Evolutionary conservation across 176 grass and related monocot genomes (phyloP).

Genomic region (Paspalum notatum): DNA sequence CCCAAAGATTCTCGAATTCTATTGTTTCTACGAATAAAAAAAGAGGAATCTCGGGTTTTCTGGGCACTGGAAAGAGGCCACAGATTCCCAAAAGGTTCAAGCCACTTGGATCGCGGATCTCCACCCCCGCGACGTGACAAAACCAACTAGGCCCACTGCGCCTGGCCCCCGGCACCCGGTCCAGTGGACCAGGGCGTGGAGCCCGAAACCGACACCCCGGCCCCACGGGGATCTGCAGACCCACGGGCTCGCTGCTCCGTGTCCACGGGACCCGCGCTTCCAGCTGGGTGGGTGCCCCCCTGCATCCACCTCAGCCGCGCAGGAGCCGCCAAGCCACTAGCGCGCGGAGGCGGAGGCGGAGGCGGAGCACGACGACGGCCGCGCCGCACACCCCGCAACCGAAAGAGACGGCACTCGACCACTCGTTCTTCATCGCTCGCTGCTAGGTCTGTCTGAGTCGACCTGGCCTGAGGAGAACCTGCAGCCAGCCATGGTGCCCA

Average conservation of each 20-base stretch:
- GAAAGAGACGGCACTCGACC: background rate
- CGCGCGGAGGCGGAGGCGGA: background rate
- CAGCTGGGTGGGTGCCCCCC: background rate
- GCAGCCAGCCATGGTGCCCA: conserved; percentile 32
- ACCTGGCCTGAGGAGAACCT: too few relatives aligned
- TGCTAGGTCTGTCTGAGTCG: too few relatives aligned
- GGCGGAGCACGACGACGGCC: too few relatives aligned
- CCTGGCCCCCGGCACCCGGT: background rate
- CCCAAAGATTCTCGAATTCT: conserved; percentile 1
- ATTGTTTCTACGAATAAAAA: background rate
- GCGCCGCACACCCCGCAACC: too few relatives aligned
- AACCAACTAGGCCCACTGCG: background rate
- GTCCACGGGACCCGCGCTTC: background rate
- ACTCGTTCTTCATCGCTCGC: too few relatives aligned
- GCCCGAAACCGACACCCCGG: fast-evolving
- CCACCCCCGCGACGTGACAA: background rate
- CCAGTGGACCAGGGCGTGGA: fast-evolving
- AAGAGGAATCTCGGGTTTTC: background rate
- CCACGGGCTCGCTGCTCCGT: background rate
- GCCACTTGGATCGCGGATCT: conserved; percentile 33
- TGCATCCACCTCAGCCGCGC: conserved; percentile 26
- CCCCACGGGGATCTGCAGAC: fast-evolving
- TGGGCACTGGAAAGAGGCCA: background rate
- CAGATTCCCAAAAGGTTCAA: conserved; percentile 37
- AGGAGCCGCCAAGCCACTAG: conserved; percentile 16